These are phyloP conservation scores for Mychonastes homosphaera DNA, from an alignment of 139 green algal genomes.

Conservation along the genomic window DNA sequence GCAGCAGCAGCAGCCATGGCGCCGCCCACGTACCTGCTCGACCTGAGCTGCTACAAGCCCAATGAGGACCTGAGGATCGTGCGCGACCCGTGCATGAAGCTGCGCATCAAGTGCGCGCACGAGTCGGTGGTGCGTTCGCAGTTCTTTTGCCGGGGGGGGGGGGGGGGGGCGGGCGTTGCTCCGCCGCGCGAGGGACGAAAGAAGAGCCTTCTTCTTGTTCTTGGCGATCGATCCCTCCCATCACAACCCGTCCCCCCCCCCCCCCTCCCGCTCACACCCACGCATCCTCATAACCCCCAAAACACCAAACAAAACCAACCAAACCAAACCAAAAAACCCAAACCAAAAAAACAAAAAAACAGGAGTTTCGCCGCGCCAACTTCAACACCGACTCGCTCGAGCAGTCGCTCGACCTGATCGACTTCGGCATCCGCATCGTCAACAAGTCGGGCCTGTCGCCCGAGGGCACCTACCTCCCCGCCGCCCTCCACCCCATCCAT, in stretches of 20 bases:
- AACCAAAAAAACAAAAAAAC: too few species aligned
- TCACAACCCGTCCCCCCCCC: neutral
- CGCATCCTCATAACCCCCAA: too few species aligned
- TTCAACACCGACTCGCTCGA: slow-evolving; percentile 22
- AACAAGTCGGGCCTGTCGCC: slow-evolving; percentile 1
- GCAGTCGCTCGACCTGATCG: slow-evolving; percentile 15
- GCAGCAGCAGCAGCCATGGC: neutral
- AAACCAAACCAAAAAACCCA: too few species aligned
- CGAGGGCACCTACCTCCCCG: slow-evolving; percentile 21
- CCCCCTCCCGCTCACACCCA: neutral
- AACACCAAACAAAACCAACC: too few species aligned
- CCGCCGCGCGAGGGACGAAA: too few species aligned
- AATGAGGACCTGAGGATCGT: slow-evolving; percentile 6
- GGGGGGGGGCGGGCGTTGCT: too few species aligned
- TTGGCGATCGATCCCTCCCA: neutral
- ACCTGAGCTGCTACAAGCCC: slow-evolving; percentile 13
- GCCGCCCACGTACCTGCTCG: neutral
- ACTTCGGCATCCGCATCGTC: slow-evolving; percentile 18
- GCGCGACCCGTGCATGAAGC: neutral
- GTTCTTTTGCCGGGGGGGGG: neutral
- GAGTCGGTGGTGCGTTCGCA: slow-evolving; percentile 5
- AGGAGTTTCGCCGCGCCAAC: slow-evolving; percentile 13
- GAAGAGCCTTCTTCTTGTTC: neutral
- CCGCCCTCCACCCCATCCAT: slow-evolving; percentile 13
- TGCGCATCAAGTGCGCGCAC: slow-evolving; percentile 10